phyloP scores from a whole-genome alignment of 1,139 yeast genomes.

The Diutina scorzettiae region DNA sequence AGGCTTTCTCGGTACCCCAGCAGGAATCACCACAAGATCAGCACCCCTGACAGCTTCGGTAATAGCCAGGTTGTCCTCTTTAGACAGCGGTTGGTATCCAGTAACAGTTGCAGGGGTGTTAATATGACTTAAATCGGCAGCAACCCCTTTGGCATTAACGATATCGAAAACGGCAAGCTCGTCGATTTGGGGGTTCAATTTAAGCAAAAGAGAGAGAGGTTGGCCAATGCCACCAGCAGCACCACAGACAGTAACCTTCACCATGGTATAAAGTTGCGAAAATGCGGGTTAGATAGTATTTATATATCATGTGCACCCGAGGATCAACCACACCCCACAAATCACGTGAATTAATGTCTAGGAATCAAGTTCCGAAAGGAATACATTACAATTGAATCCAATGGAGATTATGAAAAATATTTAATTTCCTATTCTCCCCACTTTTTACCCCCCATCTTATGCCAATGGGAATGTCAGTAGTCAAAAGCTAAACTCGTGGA shows the following conservation, averaged over 20 bases:
- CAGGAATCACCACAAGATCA: conserved; percentile 60
- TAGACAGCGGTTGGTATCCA: conserved; percentile 49
- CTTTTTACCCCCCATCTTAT: no score
- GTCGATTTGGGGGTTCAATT: conserved; percentile 41
- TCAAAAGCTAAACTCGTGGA: no score
- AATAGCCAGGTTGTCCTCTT: conserved; percentile 37
- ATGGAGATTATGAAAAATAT: no score
- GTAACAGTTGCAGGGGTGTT: conserved; percentile 44
- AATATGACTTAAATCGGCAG: conserved; percentile 65
- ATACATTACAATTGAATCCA: no score
- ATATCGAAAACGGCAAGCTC: conserved; percentile 55
- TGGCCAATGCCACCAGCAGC: conserved; percentile 81
- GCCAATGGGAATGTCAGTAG: no score
- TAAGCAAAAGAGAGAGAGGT: conserved; percentile 55
- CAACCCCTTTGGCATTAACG: conserved; percentile 59
- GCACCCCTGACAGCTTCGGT: conserved; percentile 40
- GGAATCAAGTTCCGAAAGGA: no score
- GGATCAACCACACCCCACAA: neutral
- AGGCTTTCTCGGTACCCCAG: conserved; percentile 74
- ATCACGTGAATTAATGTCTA: neutral
- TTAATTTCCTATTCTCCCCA: no score
- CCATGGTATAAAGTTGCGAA: neutral
- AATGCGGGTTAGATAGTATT: neutral
- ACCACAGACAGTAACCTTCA: conserved; percentile 64
- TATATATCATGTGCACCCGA: no score